phyloP scores from a whole-genome alignment of 192 early-diverging fungal genomes.

The Podila horticola region DNA sequence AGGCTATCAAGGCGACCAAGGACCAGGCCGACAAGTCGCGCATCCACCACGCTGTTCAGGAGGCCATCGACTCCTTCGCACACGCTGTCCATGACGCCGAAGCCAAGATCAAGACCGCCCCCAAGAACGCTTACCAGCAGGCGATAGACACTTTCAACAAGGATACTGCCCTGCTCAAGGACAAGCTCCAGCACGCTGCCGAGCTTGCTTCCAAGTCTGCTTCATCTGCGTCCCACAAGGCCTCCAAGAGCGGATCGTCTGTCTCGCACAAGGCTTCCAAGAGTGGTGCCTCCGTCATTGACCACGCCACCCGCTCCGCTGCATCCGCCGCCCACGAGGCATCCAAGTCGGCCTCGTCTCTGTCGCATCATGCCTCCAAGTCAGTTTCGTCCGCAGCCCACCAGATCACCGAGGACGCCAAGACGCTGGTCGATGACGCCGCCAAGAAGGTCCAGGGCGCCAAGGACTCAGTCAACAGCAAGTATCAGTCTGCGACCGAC shows the following conservation, averaged over 20 bases:
- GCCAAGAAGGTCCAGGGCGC: background rate
- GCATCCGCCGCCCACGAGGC: constrained; percentile 13
- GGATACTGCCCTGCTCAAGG: constrained; percentile 27
- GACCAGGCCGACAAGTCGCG: constrained; percentile 34
- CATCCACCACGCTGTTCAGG: constrained; percentile 26
- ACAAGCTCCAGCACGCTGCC: constrained; percentile 37
- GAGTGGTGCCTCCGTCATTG: constrained; percentile 7
- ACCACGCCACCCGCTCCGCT: constrained; percentile 22
- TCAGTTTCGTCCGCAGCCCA: constrained; percentile 3
- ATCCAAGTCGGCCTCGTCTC: constrained; percentile 30
- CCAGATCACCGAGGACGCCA: constrained; percentile 32
- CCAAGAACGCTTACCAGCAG: constrained; percentile 20
- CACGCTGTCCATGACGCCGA: constrained; percentile 20
- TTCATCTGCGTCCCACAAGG: constrained; percentile 13
- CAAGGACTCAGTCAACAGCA: constrained; percentile 7
- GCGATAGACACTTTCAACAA: constrained; percentile 37
- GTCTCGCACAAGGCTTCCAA: constrained; percentile 16
- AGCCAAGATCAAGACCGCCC: constrained; percentile 39
- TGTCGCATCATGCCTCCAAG: constrained; percentile 7
- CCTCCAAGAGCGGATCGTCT: constrained; percentile 20
- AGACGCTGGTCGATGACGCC: constrained; percentile 18
- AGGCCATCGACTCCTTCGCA: constrained; percentile 29
- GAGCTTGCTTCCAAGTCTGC: constrained; percentile 35
- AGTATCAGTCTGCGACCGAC: constrained; percentile 30
- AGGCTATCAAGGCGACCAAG: constrained; percentile 28